Base-by-base conservation (phyloP, 129 eudicot species). In the Artemisia tridentata region DNA sequence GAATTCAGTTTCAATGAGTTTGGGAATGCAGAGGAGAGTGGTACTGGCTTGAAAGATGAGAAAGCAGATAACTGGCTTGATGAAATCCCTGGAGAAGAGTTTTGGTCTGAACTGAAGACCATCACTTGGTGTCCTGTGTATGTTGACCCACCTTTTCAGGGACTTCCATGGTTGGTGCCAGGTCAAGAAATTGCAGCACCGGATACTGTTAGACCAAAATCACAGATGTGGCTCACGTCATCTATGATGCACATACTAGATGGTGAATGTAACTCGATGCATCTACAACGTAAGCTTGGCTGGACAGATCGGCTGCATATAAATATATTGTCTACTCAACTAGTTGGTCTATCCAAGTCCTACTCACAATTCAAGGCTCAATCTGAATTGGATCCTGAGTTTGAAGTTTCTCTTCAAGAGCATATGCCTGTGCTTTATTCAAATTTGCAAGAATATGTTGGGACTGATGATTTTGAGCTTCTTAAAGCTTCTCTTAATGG, bases 121-220 rank as follows among this genome's bases (percentile, higher is more conserved):
- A 89, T 89, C 76, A 47, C 64, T 52, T 93, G 98, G 98, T 93
- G 98, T 89, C 98, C 96, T 62, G 86, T 89, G 66, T 82, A 69
- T 84, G 84, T 79, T 63, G 88, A 89, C 69, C 92, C 98, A 18
- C 96, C 95, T 75, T 23, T 87, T 41, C 63, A 61, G 56, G 96
- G 90, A 63, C 87, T 93, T 80, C 98, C 98, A 17, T 93, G 98
- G 98, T 77, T 84, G 71, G 79, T 61, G 68, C 72, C 88, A 48
- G 70, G 67, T 66, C 80, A 75, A 68, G 82, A 75, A 73, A 83
- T 93, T 19, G 95, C 96, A 66, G 84, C 90, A 47, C 98, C 98
- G 10, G 74, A 75, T 84, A 73, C 34, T 18, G 91, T 86, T 68
- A 79, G 98, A 66, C 97, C 96, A 11, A 80, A 82, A 74, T 87